These are phyloP conservation scores for Suhomyces taliae DNA, from an alignment of 1,139 yeast genomes.

Conservation along the genomic window DNA sequence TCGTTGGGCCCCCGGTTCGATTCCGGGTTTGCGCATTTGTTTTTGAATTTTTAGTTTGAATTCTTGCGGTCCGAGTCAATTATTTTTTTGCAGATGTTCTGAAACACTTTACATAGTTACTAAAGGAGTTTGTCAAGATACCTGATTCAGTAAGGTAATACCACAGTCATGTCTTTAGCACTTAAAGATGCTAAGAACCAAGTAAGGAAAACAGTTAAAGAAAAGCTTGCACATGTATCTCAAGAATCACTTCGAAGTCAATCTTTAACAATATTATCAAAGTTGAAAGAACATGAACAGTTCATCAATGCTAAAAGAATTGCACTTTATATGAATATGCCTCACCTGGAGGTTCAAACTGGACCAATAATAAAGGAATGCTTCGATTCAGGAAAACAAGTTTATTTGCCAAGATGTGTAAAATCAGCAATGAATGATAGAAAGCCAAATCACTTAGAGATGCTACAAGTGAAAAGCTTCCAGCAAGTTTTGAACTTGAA, in stretches of 20 bases:
- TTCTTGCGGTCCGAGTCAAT: too few species aligned
- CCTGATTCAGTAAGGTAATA: too few species aligned
- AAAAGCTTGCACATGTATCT: slow-evolving; percentile 6
- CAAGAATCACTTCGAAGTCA: slow-evolving; percentile 11
- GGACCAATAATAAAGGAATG: slow-evolving; percentile 47
- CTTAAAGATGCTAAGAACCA: slow-evolving; percentile 11
- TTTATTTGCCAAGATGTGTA: slow-evolving; percentile 55
- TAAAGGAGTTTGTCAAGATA: too few species aligned
- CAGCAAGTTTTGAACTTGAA: slow-evolving; percentile 45
- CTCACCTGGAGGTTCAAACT: slow-evolving; percentile 61
- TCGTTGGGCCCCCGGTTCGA: not conserved
- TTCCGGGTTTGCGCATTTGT: not conserved
- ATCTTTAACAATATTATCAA: slow-evolving; percentile 22
- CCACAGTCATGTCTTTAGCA: slow-evolving; percentile 1
- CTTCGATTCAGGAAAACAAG: slow-evolving; percentile 42
- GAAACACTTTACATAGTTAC: too few species aligned
- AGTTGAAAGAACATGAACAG: slow-evolving; percentile 32
- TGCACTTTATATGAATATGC: slow-evolving; percentile 71
- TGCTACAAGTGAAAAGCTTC: slow-evolving; percentile 49
- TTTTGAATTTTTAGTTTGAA: not conserved
- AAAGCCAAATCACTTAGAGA: slow-evolving; percentile 53
- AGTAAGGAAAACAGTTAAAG: slow-evolving; percentile 12
- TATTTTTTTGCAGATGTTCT: too few species aligned
- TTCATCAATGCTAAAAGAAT: slow-evolving; percentile 48
- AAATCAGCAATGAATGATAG: slow-evolving; percentile 17